Percentiles rank a stretch among this genome's conserved stretches.
phyloP scores from a whole-genome alignment of 1,284 basidiomycete genomes.

The Cystobasidium sp. region DNA sequence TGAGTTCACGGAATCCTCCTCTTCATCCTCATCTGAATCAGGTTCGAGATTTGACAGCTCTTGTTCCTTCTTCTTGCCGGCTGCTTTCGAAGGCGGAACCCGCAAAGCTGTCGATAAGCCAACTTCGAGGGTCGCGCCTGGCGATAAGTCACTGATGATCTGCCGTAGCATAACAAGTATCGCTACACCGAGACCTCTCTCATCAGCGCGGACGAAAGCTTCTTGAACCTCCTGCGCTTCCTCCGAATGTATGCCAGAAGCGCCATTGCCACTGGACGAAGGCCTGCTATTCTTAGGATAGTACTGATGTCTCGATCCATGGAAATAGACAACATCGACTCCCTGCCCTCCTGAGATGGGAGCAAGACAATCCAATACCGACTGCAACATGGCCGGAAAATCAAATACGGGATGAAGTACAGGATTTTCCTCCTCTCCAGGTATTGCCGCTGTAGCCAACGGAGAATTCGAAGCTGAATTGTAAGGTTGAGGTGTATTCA shows the following conservation, averaged over 20 bases:
- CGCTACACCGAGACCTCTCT: conserved; percentile 25
- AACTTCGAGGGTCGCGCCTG: conserved; percentile 83
- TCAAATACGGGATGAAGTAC: conserved; percentile 59
- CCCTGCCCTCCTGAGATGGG: conserved; percentile 79
- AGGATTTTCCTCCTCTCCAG: background rate
- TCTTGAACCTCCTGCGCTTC: conserved; percentile 55
- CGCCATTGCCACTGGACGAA: conserved; percentile 4
- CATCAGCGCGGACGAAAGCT: conserved; percentile 76
- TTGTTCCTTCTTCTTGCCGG: background rate
- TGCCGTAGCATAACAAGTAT: conserved; percentile 75
- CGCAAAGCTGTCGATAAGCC: conserved; percentile 70
- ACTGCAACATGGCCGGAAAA: conserved; percentile 72
- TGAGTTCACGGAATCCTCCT: background rate
- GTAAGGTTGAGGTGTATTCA: background rate
- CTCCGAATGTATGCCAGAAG: background rate
- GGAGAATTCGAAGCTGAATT: background rate
- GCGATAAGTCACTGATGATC: conserved; percentile 69
- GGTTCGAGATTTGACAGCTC: conserved; percentile 18
- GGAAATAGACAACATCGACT: conserved; percentile 63
- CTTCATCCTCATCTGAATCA: conserved; percentile 32
- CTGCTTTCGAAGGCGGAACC: conserved; percentile 22
- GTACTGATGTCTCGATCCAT: conserved; percentile 29
- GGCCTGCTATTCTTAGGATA: conserved; percentile 8
- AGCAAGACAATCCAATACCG: conserved; percentile 79
- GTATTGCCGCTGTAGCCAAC: background rate